A percentile compares a stretch with the other conserved stretches of the same genome.
phyloP scores from a whole-genome alignment of 495 filamentous ascomycete species.

The Xylaria grammica region DNA sequence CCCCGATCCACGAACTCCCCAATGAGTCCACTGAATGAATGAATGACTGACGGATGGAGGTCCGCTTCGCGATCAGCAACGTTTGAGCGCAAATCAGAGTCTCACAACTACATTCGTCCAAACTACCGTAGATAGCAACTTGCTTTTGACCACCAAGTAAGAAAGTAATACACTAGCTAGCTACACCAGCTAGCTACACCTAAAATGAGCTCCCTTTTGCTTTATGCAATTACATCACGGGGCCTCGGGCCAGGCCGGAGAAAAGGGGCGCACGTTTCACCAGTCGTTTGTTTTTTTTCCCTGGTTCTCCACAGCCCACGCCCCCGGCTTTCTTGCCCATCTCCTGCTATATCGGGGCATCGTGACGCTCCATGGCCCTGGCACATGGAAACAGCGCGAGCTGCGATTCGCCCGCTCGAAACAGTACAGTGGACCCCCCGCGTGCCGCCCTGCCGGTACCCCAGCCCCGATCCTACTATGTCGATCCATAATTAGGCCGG shows the following conservation, averaged over 20 bases:
- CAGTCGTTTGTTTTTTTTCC: neutral
- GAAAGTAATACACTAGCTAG: no score
- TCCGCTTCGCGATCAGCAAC: no score
- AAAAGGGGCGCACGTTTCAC: slow-evolving; percentile 12
- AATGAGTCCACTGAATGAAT: no score
- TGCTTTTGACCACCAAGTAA: no score
- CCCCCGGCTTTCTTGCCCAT: neutral
- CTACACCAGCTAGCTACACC: no score
- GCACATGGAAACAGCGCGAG: neutral
- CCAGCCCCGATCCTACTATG: slow-evolving; percentile 7
- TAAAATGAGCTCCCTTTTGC: neutral
- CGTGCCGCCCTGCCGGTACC: slow-evolving; percentile 6
- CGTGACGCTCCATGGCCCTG: slow-evolving; percentile 3
- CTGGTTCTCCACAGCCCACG: neutral
- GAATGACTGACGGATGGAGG: no score
- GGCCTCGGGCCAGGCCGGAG: neutral
- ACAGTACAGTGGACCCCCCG: neutral
- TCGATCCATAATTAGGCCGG: slow-evolving; percentile 12
- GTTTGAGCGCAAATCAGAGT: no score
- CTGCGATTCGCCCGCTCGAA: neutral
- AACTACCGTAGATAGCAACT: no score
- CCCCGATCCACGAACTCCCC: neutral
- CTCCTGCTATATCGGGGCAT: slow-evolving; percentile 19
- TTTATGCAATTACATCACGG: neutral
- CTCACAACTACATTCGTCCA: no score